Conservation (phyloP, 202 grass and related monocot species). For the Bolboschoenoplectus hybrid region DNA sequence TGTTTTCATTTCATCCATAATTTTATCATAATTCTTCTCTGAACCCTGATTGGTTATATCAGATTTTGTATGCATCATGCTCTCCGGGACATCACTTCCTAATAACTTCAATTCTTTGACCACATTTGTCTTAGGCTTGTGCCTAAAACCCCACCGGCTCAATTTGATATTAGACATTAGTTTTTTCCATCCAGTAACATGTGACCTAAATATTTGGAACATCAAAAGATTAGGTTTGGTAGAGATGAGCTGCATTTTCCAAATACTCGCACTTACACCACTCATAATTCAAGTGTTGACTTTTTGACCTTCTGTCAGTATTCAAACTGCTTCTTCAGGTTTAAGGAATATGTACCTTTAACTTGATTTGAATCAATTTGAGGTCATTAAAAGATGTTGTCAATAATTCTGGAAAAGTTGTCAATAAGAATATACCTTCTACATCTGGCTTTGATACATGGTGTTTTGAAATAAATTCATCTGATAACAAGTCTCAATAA, state of each 20-base stretch:
- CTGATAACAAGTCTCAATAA: neutral
- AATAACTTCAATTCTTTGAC: constrained; percentile 87
- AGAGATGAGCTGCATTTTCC: neutral
- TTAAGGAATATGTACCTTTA: constrained; percentile 14
- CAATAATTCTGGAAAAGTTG: neutral
- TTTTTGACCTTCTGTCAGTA: neutral
- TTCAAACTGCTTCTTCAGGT: neutral
- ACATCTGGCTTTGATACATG: neutral
- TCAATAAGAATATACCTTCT: neutral
- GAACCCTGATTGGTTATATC: constrained; percentile 44
- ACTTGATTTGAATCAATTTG: constrained; percentile 22
- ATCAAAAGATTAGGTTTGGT: neutral
- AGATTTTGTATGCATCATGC: constrained; percentile 47
- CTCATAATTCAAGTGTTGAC: neutral
- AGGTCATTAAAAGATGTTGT: neutral
- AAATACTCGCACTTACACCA: neutral
- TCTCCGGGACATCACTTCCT: constrained; percentile 52
- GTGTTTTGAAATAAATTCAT: neutral
- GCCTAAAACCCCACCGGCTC: constrained; percentile 70
- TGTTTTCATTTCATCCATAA: constrained; percentile 63
- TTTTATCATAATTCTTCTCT: constrained; percentile 53
- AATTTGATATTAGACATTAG: constrained; percentile 57
- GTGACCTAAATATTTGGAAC: constrained; percentile 52
- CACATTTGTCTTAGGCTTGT: constrained; percentile 68
- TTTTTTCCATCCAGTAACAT: constrained; percentile 66